Conservation (phyloP, 2,329 filamentous ascomycete species). For the Trichoderma afroharzianum region DNA sequence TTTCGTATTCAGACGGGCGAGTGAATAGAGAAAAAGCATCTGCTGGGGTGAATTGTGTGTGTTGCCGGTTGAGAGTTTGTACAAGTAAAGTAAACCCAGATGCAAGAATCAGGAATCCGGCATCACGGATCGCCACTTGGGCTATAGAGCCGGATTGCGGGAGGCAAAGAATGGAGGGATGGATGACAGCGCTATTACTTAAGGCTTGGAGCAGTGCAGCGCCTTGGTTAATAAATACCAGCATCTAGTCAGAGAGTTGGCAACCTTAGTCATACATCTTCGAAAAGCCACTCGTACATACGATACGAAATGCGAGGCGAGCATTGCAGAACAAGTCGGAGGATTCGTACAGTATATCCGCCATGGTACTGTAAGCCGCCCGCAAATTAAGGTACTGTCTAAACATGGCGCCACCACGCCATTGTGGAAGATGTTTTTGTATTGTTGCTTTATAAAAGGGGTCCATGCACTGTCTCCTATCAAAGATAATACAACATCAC, state of each 20-base stretch:
- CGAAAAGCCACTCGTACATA: neutral
- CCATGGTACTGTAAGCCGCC: neutral
- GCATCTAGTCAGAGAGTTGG: neutral
- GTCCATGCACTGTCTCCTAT: neutral
- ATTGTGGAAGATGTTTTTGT: neutral
- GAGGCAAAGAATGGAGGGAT: neutral
- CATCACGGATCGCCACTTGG: neutral
- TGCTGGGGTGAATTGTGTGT: neutral
- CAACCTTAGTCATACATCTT: neutral
- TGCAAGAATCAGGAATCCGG: neutral
- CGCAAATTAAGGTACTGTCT: neutral
- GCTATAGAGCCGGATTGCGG: neutral
- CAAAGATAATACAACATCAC: neutral
- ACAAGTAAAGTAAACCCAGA: too few relatives aligned
- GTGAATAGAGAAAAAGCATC: neutral
- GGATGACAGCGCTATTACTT: neutral
- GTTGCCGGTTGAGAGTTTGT: neutral
- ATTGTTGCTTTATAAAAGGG: neutral
- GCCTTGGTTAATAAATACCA: neutral
- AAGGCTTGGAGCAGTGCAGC: neutral
- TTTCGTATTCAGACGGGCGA: neutral
- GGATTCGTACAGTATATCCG: constrained; percentile 1
- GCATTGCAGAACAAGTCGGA: neutral
- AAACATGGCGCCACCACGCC: neutral
- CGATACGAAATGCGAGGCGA: neutral